Evolutionary conservation across 306 rosid genomes (phyloP), one percentile per base, ranked within the genome.

Genomic region (Arachis stenosperma): DNA sequence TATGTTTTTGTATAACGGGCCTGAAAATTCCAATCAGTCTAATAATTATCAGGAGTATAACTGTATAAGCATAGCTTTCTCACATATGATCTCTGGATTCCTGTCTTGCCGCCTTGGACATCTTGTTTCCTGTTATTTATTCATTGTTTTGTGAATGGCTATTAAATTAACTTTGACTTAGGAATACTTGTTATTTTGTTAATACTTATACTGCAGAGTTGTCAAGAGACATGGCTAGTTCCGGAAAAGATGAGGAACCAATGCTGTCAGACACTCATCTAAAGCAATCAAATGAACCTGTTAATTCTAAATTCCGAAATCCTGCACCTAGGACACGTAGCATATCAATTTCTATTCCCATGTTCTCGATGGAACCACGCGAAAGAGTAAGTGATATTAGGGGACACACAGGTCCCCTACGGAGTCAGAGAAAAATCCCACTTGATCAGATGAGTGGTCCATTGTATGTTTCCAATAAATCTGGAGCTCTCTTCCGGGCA

Each of bases 381-480:
- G 87, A 78, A 39, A 75, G 80, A 75, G 87, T 79, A 60, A 72
- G 80, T 61, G 81, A 64, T 81, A 72, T 84, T 73, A 79, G 78
- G 70, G 90, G 95, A 63, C 87, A 81, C 78, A 93, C 91, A 13
- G 97, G 98, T 81, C 97, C 97, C 9, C 66, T 90, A 2, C 46
- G 81, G 59, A 90, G 79, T 65, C 81, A 81, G 67, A 73, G 82
- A 56, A 88, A 68, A 77, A 77, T 81, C 40, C 86, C 89, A 13
- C 81, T 85, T 36, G 33, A 67, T 41, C 85, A 84, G 69, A 87
- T 83, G 93, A 92, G 91, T 65, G 90, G 90, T 75, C 91, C 98
- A 41, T 74, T 84, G 51, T 52, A 79, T 67, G 83, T 75, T 64
- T 67, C 70, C 69, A 65, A 29, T 15, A 76, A 62, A 76, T 64